Evolutionary conservation across 2,329 filamentous ascomycete species (phyloP), one percentile per base, ranked within the genome.

Genomic region (Escovopsis weberi): DNA sequence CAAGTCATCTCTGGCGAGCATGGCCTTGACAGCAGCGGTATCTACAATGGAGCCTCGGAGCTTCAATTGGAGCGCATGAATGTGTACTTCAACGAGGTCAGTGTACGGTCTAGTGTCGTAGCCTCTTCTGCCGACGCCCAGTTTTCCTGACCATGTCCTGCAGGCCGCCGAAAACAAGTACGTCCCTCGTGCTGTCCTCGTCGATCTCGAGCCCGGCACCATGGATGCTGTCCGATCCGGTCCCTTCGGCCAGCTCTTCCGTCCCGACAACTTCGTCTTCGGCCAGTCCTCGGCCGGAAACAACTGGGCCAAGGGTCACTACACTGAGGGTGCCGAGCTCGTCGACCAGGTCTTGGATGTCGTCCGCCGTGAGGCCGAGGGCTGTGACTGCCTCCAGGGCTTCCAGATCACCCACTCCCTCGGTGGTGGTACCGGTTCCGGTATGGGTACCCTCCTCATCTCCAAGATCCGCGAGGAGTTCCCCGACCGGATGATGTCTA

Each of bases 281-380:
- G 91, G 91, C 59, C 91, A 96, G 75, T 96, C 91, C 59, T 89
- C 91, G 78, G 91, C 91, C 67, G 91, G 91, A 72, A 98, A 98
- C 86, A 96, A 96, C 82, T 98, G 91, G 91, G 91, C 91, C 69
- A 98, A 96, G 82, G 91, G 91, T 73, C 91, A 98, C 69, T 98
- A 98, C 80, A 98, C 91, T 53, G 91, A 98, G 75, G 91, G 91
- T 80, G 91, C 91, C 56, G 91, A 98, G 75, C 80, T 96, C 51
- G 91, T 98, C 56, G 91, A 98, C 75, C 78, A 95, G 62, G 91
- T 98, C 56, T 80, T 98, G 57, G 91, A 96, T 65, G 91, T 98
- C 54, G 89, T 98, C 63, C 91, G 91, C 65, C 89, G 91, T 60
- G 91, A 98, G 78, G 89, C 91, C 55, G 91, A 98, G 74, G 86